phyloP scores from a whole-genome alignment of 257 asterid genomes.

The Nicotiana tabacum region DNA sequence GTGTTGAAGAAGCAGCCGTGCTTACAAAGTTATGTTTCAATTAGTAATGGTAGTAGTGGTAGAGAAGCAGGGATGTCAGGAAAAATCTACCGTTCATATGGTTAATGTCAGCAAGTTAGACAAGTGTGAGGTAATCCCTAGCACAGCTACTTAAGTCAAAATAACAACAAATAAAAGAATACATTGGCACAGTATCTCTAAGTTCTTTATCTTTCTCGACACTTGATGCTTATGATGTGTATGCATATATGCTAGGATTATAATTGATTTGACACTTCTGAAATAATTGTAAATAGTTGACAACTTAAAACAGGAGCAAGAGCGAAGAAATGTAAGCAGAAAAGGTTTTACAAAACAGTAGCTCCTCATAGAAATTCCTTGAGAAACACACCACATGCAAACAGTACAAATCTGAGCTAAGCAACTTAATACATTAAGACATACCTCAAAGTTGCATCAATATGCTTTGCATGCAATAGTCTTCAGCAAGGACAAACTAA shows the following conservation, averaged over 20 bases:
- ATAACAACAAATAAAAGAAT: conserved; percentile 21
- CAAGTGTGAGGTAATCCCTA: conserved; percentile 21
- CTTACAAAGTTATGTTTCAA: not conserved
- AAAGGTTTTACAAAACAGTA: not conserved
- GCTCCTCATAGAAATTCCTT: not conserved
- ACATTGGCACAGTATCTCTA: conserved; percentile 4
- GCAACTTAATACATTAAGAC: not conserved
- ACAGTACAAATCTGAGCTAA: not conserved
- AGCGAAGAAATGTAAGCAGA: not conserved
- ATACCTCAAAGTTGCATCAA: not conserved
- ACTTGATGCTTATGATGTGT: conserved; percentile 1
- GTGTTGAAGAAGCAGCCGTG: not conserved
- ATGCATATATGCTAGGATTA: not conserved
- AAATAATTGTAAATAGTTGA: not conserved
- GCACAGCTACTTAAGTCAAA: conserved; percentile 12
- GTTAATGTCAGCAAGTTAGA: conserved; percentile 7
- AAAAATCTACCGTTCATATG: conserved; percentile 6
- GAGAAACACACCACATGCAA: not conserved
- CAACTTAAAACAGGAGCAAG: not conserved
- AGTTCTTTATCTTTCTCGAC: not conserved
- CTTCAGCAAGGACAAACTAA: not conserved
- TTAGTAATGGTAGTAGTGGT: conserved; percentile 9
- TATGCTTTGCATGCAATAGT: not conserved
- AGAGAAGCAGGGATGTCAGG: not conserved
- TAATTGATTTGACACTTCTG: not conserved